Evolutionary conservation across 208 protist genomes (phyloP), one percentile per base, ranked within the genome.

Genomic region (Leishmania major): DNA sequence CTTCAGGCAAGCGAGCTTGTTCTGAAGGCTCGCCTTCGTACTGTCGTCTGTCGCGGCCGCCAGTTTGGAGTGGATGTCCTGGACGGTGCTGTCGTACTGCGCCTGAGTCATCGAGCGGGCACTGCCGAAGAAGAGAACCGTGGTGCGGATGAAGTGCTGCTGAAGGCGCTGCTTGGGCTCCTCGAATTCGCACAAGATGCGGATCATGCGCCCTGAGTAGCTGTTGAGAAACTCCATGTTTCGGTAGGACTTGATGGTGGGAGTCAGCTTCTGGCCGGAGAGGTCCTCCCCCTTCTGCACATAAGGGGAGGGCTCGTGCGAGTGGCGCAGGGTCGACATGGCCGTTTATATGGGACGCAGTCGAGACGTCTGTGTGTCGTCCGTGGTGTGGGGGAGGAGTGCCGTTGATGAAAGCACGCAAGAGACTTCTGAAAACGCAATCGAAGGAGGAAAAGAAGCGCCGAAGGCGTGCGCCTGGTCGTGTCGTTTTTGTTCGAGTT

Each of bases 151-250:
- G 74, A 81, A 87, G 72, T 97, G 83, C 17, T 77, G 78, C 51
- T 87, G 83, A 31, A 98, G 88, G 7, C 96, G 89, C 67, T 82
- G 80, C 40, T 91, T 80, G 25, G 96, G 94, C 86, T 98, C 95
- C 84, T 98, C 90, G 79, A 98, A 98, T 89, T 98, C 96, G 86
- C 95, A 98, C 67, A 98, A 82, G 81, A 98, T 94, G 83, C 96
- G 96, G 67, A 98, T 87, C 35, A 94, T 87, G 3, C 96, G 92
- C 2, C 95, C 96, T 6, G 95, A 90, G 51, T 82, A 57, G 66
- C 90, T 92, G 64, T 66, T 84, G 25, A 98, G 87, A 66, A 98
- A 98, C 35, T 85, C 77, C 51, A 88, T 72, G 85, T 97, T 98
- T 53, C 92, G 90, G 93, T 98, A 98, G 43, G 96, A 96, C 88